phyloP scores from a whole-genome alignment of 192 early-diverging fungal genomes.

The Gaertneriomyces semiglobifer region DNA sequence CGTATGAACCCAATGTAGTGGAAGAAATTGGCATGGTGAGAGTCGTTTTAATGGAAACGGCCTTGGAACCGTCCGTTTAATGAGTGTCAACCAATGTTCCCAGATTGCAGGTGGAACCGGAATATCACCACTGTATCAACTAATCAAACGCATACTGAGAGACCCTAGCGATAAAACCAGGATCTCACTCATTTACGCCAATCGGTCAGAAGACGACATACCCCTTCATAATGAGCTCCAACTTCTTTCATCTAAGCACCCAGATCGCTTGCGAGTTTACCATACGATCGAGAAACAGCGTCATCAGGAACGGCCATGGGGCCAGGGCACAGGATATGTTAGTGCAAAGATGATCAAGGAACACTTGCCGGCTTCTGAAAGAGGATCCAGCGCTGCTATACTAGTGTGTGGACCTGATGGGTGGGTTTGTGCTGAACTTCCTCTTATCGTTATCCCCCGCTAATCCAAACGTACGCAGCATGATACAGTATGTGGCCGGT shows the following conservation, averaged over 20 bases:
- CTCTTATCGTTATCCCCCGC: not conserved
- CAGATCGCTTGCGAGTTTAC: slow-evolving; percentile 70
- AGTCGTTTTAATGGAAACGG: slow-evolving; percentile 58
- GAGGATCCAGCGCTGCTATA: slow-evolving; percentile 49
- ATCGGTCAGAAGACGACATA: slow-evolving; percentile 83
- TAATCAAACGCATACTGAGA: slow-evolving; percentile 77
- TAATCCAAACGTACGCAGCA: slow-evolving; percentile 16
- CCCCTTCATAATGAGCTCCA: slow-evolving; percentile 80
- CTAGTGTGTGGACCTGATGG: slow-evolving; percentile 56
- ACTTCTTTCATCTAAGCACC: slow-evolving; percentile 60
- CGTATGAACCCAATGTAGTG: slow-evolving; percentile 60
- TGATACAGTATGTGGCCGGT: slow-evolving; percentile 41
- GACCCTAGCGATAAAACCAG: slow-evolving; percentile 84
- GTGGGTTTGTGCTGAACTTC: slow-evolving; percentile 25
- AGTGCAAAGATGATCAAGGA: slow-evolving; percentile 43
- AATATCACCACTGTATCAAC: slow-evolving; percentile 92
- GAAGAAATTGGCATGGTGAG: slow-evolving; percentile 74
- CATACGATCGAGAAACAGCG: slow-evolving; percentile 73
- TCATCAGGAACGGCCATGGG: slow-evolving; percentile 1
- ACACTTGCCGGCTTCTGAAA: slow-evolving; percentile 42
- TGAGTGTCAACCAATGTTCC: not conserved
- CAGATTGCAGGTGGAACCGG: slow-evolving; percentile 88
- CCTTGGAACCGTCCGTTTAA: slow-evolving; percentile 1
- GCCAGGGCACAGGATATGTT: slow-evolving; percentile 20
- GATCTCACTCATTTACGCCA: slow-evolving; percentile 83